Evolutionary conservation across 2,329 filamentous ascomycete species (phyloP).

Genomic region (Alternaria ethzedia): DNA sequence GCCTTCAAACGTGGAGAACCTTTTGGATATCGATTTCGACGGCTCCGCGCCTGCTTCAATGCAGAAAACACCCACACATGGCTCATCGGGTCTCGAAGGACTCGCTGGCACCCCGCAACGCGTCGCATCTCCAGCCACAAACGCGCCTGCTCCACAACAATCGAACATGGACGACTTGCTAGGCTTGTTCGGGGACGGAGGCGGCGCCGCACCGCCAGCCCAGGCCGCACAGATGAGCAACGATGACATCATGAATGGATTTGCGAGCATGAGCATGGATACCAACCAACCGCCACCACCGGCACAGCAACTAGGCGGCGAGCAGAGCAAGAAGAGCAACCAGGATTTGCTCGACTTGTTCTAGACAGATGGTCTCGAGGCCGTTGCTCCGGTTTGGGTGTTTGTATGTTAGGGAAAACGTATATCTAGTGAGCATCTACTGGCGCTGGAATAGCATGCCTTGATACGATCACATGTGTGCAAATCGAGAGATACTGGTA

Average conservation of each 20-base stretch:
- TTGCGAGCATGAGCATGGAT: slow-evolving; percentile 79
- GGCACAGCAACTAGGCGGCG: slow-evolving; percentile 61
- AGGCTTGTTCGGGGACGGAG: slow-evolving; percentile 64
- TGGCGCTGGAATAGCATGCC: background rate
- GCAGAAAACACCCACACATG: slow-evolving; percentile 65
- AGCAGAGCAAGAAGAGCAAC: slow-evolving; percentile 62
- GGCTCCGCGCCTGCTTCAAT: slow-evolving; percentile 89
- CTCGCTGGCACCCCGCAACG: slow-evolving; percentile 71
- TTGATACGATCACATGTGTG: background rate
- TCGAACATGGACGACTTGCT: slow-evolving; percentile 81
- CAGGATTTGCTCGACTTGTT: slow-evolving; percentile 64
- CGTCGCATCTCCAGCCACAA: slow-evolving; percentile 66
- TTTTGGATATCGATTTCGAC: slow-evolving; percentile 96
- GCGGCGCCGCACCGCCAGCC: slow-evolving; percentile 38
- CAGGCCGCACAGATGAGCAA: slow-evolving; percentile 45
- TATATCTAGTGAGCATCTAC: background rate
- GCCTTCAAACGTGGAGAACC: slow-evolving; percentile 85
- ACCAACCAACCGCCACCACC: slow-evolving; percentile 69
- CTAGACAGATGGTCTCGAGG: slow-evolving; percentile 36
- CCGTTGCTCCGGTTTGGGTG: background rate
- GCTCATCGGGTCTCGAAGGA: slow-evolving; percentile 59
- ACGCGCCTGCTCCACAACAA: slow-evolving; percentile 53
- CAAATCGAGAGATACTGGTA: background rate
- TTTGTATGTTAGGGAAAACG: background rate
- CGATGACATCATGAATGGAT: slow-evolving; percentile 77